phyloP scores from a whole-genome alignment of 345 rosid species.

The Bruguiera sexangula region DNA sequence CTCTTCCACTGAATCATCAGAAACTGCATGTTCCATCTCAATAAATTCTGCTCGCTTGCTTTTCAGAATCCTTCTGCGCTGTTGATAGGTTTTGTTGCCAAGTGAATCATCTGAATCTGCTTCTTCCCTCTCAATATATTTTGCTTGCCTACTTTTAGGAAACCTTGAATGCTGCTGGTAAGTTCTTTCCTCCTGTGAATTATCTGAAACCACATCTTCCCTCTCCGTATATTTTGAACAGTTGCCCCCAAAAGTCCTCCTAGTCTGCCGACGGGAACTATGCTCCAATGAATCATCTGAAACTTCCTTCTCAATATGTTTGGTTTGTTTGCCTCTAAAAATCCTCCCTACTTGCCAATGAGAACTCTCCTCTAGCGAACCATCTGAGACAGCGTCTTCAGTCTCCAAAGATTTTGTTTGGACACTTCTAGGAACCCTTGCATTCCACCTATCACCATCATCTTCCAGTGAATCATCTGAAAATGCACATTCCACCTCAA shows the following conservation, averaged over 20 bases:
- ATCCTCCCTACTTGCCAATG: slow-evolving; percentile 4
- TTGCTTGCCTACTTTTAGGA: slow-evolving; percentile 18
- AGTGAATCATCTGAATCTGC: slow-evolving; percentile 53
- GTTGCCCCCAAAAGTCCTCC: slow-evolving; percentile 15
- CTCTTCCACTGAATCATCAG: slow-evolving; percentile 43
- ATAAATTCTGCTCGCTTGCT: slow-evolving; percentile 28
- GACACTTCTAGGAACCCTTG: slow-evolving; percentile 19
- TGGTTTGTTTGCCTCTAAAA: slow-evolving; percentile 18
- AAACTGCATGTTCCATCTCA: slow-evolving; percentile 30
- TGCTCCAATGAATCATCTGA: slow-evolving; percentile 39
- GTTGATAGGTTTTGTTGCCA: slow-evolving; percentile 29
- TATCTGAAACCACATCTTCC: slow-evolving; percentile 19
- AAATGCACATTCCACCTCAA: slow-evolving; percentile 28
- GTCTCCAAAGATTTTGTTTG: slow-evolving; percentile 11
- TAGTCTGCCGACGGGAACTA: slow-evolving; percentile 1
- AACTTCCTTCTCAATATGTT: slow-evolving; percentile 1
- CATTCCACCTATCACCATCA: slow-evolving; percentile 13
- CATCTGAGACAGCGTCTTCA: slow-evolving; percentile 22
- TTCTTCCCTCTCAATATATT: slow-evolving; percentile 34
- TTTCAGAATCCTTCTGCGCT: slow-evolving; percentile 26
- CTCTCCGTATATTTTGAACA: slow-evolving; percentile 14
- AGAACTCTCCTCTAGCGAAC: slow-evolving; percentile 29
- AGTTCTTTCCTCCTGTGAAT: slow-evolving; percentile 19
- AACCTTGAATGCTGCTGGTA: slow-evolving; percentile 12
- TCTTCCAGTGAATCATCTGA: slow-evolving; percentile 44